Conservation (phyloP, 805 yeast species). For the Saturnispora zaruensis region DNA sequence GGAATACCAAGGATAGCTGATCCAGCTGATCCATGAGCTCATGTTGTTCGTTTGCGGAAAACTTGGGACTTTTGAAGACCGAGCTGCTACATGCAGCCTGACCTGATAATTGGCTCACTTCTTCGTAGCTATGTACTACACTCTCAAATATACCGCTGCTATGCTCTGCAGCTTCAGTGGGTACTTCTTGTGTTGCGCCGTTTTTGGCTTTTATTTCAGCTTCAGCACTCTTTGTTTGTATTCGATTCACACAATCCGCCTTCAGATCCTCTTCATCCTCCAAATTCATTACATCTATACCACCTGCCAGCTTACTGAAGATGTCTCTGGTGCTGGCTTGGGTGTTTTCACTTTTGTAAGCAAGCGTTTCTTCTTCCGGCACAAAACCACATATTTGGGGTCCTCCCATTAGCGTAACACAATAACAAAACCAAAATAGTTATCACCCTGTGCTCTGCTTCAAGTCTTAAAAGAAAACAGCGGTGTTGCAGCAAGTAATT, state of each 20-base stretch:
- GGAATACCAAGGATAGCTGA: constrained; percentile 35
- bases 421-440: no score
- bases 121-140: no score
- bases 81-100: background rate
- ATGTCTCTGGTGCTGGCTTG: background rate
- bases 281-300: background rate
- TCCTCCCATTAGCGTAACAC: background rate
- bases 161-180: background rate
- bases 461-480: background rate
- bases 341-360: background rate
- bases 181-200: background rate
- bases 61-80: background rate
- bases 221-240: background rate
- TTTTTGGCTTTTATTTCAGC: background rate
- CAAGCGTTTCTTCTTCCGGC: background rate
- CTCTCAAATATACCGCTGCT: no score
- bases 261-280: background rate
- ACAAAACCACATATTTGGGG: background rate
- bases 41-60: background rate
- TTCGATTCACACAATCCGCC: background rate
- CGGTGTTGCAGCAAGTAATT: background rate
- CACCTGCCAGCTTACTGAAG: background rate
- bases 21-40: constrained; percentile 1
- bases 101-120: background rate
- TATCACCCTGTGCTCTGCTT: background rate